Evolutionary conservation across 805 yeast genomes (phyloP).

Genomic region (Ogataea polymorpha): DNA sequence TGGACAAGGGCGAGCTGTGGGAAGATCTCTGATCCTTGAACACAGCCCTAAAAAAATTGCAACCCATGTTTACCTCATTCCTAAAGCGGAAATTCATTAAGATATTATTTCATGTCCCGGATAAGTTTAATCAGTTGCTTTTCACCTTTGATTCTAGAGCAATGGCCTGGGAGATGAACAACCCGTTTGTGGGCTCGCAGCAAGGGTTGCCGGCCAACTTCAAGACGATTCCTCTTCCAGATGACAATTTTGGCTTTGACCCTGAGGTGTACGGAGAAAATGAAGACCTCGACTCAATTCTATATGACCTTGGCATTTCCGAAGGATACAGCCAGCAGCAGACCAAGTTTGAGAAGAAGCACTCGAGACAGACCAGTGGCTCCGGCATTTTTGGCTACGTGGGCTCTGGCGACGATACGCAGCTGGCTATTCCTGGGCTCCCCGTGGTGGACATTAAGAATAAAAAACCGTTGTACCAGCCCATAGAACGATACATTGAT

Average conservation of each 20-base stretch:
- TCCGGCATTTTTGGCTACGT: constrained; percentile 77
- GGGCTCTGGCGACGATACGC: constrained; percentile 51
- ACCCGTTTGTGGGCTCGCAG: constrained; percentile 29
- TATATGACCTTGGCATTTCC: constrained; percentile 31
- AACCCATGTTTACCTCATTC: constrained; percentile 19
- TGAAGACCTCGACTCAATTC: constrained; percentile 30
- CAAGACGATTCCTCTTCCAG: constrained; percentile 46
- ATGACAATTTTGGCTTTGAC: constrained; percentile 48
- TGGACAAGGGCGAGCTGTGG: constrained; percentile 17
- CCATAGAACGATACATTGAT: constrained; percentile 36
- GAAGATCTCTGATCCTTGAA: constrained; percentile 5
- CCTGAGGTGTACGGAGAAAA: constrained; percentile 13
- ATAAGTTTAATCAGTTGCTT: constrained; percentile 7
- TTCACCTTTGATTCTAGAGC: constrained; percentile 1
- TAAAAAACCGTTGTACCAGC: constrained; percentile 31
- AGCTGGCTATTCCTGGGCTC: constrained; percentile 57
- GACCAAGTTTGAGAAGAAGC: constrained; percentile 31
- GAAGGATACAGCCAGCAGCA: constrained; percentile 30
- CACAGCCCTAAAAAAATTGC: constrained; percentile 4
- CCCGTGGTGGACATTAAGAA: constrained; percentile 24
- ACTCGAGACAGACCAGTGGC: constrained; percentile 66
- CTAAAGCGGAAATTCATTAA: constrained; percentile 18
- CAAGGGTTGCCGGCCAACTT: constrained; percentile 34
- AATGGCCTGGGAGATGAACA: constrained; percentile 21
- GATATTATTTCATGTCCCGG: constrained; percentile 6